Evolutionary conservation across 129 eudicot species (phyloP), one percentile per base, ranked within the genome.

Genomic region (Chrysanthemum makinoi): DNA sequence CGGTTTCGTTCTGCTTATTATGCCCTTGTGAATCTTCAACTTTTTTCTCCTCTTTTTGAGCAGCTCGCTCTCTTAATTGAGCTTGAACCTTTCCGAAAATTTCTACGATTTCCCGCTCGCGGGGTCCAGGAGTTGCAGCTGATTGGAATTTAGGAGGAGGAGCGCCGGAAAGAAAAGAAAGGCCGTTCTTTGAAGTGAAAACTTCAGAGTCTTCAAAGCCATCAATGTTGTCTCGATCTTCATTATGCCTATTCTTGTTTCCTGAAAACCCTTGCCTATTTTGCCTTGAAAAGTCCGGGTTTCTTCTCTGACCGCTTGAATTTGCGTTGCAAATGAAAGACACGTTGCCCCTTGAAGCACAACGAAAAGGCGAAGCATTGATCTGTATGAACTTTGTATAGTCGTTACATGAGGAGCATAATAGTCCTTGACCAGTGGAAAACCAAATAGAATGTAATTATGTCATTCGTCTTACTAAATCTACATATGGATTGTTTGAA

Each of bases 61-160:
- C 89, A 22, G 94, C 86, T 58, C 88, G 80, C 73, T 90, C 89
- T 24, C 97, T 90, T 39, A 95, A 94, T 28, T 88, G 88, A 26
- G 91, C 89, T 81, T 88, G 96, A 52, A 95, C 94, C 69, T 87
- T 87, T 17, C 86, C 70, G 78, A 95, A 95, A 10, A 90, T 72
- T 63, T 90, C 91, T 18, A 95, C 91, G 22, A 95, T 88, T 81
- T 90, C 97, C 78, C 81, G 80, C 74, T 90, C 99, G 49, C 84
- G 76, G 1, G 87, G 91, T 50, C 97, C 97, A 0, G 97, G 96
- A 83, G 85, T 28, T 16, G 96, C 74, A 3, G 96, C 72, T 2
- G 89, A 77, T 68, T 81, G 89, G 73, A 69, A 77, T 58, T 77
- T 90, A 0, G 75, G 77, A 72, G 82, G 64, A 35, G 79, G 81